Conservation (phyloP, 352 stramenopile species). For the Hyaloperonospora brassicae region DNA sequence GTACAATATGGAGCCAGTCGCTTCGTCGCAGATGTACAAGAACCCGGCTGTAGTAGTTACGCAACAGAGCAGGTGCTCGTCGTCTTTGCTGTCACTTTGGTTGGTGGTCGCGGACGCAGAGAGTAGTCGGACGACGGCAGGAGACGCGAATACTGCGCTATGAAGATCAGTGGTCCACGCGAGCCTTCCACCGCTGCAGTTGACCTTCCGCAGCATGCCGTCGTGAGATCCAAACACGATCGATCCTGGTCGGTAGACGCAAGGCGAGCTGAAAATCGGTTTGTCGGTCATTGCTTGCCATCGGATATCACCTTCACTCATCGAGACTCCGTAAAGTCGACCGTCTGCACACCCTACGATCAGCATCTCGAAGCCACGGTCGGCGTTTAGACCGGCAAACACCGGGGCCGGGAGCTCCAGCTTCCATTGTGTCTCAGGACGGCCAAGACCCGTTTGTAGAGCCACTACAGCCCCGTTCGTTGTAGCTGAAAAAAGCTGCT, state of each 20-base stretch:
- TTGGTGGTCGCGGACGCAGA: background rate
- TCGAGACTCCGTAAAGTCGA: constrained; percentile 31
- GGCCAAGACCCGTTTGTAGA: constrained; percentile 10
- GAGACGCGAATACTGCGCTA: constrained; percentile 42
- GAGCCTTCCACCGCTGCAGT: constrained; percentile 22
- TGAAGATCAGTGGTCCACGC: constrained; percentile 27
- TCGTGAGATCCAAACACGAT: constrained; percentile 51
- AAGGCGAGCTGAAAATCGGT: constrained; percentile 54
- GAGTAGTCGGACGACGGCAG: constrained; percentile 22
- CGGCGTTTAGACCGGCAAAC: constrained; percentile 41
- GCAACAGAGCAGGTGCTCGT: constrained; percentile 27
- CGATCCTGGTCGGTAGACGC: constrained; percentile 21
- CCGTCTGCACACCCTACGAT: constrained; percentile 46
- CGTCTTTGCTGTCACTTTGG: background rate
- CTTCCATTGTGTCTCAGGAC: constrained; percentile 13
- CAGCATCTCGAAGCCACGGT: constrained; percentile 15
- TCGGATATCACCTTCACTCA: constrained; percentile 14
- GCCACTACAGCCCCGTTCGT: constrained; percentile 33
- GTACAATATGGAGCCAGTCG: constrained; percentile 26
- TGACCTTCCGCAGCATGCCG: constrained; percentile 35
- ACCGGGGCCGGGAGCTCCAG: constrained; percentile 37
- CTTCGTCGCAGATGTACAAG: constrained; percentile 38
- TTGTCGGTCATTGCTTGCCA: constrained; percentile 40
- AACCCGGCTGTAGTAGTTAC: constrained; percentile 33
- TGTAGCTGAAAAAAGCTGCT: constrained; percentile 30